A percentile compares a stretch with the other conserved stretches of the same genome.
Conservation (phyloP, 208 protist genomes). For the Acanthamoeba healyi region DNA sequence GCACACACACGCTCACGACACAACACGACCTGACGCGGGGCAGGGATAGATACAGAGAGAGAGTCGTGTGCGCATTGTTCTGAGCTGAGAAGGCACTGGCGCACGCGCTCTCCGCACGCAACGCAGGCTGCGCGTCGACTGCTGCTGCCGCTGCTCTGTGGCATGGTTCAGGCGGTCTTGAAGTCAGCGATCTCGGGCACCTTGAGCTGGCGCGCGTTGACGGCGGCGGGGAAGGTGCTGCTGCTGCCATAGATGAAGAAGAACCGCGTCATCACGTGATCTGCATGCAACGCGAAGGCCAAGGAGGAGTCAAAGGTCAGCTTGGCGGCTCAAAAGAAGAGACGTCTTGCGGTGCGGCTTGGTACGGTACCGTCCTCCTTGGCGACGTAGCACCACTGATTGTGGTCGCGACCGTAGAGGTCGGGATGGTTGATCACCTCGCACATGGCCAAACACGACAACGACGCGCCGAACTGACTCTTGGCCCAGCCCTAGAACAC, state of each 20-base stretch:
- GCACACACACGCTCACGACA: no score
- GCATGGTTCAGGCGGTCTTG: constrained; percentile 4
- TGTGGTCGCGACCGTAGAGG: constrained; percentile 57
- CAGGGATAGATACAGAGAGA: no score
- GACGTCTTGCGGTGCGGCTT: no score
- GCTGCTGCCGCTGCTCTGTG: no score
- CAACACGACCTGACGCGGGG: no score
- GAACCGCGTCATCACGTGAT: constrained; percentile 81
- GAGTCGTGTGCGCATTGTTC: no score
- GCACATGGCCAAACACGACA: constrained; percentile 80
- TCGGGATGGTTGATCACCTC: constrained; percentile 78
- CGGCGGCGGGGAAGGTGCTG: neutral
- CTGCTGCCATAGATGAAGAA: constrained; percentile 83
- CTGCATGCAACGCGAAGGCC: neutral
- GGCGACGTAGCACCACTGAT: constrained; percentile 69
- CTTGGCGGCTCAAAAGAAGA: neutral
- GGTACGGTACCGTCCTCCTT: constrained; percentile 42
- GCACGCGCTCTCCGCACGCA: no score
- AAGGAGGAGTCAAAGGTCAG: no score
- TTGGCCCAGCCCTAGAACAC: constrained; percentile 38
- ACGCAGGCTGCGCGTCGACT: no score
- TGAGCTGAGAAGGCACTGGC: no score
- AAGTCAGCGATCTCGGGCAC: constrained; percentile 40
- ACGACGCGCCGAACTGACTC: constrained; percentile 44
- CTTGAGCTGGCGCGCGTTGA: constrained; percentile 52